Percentiles rank a stretch among this genome's conserved stretches.
Evolutionary conservation across 345 rosid genomes (phyloP).

Genomic region (Excoecaria cochinchinensis): DNA sequence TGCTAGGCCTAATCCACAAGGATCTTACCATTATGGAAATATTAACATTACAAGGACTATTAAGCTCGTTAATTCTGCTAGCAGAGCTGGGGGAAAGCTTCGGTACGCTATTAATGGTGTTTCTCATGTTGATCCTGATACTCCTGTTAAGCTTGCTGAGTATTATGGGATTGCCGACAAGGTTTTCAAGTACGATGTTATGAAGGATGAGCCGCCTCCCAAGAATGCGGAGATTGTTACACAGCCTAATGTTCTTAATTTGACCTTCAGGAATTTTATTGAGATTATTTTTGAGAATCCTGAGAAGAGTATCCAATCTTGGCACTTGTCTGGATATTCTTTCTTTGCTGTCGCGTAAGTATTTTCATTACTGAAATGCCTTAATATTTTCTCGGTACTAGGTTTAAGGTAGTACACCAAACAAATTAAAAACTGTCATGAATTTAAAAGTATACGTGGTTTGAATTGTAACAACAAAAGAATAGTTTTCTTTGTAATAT

Average conservation of each 20-base stretch:
- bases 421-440: too few species aligned
- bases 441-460: too few species aligned
- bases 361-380: too few species aligned
- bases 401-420: too few species aligned
- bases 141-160: slow-evolving; percentile 6
- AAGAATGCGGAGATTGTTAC: not conserved
- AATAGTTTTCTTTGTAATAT: too few species aligned
- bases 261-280: slow-evolving; percentile 4
- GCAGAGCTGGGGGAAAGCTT: slow-evolving; percentile 6
- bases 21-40: slow-evolving; percentile 7
- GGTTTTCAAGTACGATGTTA: slow-evolving; percentile 3
- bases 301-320: slow-evolving; percentile 8
- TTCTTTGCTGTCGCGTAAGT: slow-evolving; percentile 4
- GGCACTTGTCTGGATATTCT: slow-evolving; percentile 7
- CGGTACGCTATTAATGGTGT: slow-evolving; percentile 3
- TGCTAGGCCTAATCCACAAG: slow-evolving; percentile 8
- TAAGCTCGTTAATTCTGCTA: not conserved
- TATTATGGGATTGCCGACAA: not conserved
- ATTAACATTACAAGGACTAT: slow-evolving; percentile 1
- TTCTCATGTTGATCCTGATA: not conserved
- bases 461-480: too few species aligned
- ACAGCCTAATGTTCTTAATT: not conserved
- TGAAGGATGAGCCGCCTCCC: slow-evolving; percentile 1
- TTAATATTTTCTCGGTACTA: too few species aligned
- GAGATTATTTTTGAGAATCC: slow-evolving; percentile 6